Percentiles rank a stretch among this genome's conserved stretches.
Evolutionary conservation across 352 stramenopile genomes (phyloP).

Genomic region (Globisporangium solare): DNA sequence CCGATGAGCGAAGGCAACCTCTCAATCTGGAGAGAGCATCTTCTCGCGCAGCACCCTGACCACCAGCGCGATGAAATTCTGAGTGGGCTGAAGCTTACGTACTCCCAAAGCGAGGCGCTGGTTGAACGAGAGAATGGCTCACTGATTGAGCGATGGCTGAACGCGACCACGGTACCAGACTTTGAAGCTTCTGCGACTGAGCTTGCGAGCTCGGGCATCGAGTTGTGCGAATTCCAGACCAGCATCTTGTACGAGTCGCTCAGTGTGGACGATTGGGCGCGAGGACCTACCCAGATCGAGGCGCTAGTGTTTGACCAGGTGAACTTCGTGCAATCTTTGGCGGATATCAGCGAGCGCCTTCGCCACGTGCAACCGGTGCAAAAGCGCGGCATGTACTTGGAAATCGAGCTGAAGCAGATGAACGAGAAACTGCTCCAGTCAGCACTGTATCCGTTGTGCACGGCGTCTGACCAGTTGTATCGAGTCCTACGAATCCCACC

Average conservation of each 20-base stretch:
- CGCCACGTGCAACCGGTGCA: slow-evolving; percentile 59
- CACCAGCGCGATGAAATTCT: slow-evolving; percentile 52
- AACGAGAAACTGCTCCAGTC: slow-evolving; percentile 53
- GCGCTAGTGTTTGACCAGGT: slow-evolving; percentile 72
- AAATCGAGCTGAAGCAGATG: slow-evolving; percentile 39
- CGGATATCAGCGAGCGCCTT: slow-evolving; percentile 63
- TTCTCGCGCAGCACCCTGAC: slow-evolving; percentile 53
- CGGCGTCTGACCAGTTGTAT: slow-evolving; percentile 65
- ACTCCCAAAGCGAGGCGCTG: slow-evolving; percentile 31
- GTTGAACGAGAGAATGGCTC: slow-evolving; percentile 45
- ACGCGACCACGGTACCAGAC: slow-evolving; percentile 36
- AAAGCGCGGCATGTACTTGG: slow-evolving; percentile 42
- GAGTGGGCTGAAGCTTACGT: slow-evolving; percentile 28
- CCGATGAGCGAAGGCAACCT: slow-evolving; percentile 20
- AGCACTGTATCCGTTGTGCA: slow-evolving; percentile 68
- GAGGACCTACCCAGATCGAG: slow-evolving; percentile 31
- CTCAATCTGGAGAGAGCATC: slow-evolving; percentile 53
- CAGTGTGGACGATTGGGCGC: slow-evolving; percentile 17
- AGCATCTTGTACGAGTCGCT: slow-evolving; percentile 70
- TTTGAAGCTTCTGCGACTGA: slow-evolving; percentile 51
- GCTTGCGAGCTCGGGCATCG: slow-evolving; percentile 33
- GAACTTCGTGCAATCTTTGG: slow-evolving; percentile 65
- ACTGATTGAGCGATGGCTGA: slow-evolving; percentile 57
- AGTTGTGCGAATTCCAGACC: slow-evolving; percentile 69
- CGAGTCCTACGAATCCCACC: slow-evolving; percentile 70